Percentiles rank a stretch among this genome's conserved stretches.
phyloP scores from a whole-genome alignment of 2,329 filamentous ascomycete species.

The Penicillium aurantiogriseum region DNA sequence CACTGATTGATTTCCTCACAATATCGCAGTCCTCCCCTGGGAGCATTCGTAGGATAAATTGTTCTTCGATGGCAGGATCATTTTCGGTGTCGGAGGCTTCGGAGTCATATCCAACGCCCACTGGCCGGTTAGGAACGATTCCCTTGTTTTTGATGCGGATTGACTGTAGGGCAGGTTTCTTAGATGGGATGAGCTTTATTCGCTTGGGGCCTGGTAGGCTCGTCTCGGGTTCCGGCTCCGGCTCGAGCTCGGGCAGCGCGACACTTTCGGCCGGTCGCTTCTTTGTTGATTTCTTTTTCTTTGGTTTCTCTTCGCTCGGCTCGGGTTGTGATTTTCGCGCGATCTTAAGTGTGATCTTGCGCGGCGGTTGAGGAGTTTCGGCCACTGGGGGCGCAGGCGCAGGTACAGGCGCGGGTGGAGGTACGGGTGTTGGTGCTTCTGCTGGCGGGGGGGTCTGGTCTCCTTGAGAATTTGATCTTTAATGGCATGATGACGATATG shows the following conservation, averaged over 20 bases:
- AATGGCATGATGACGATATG: conserved; percentile 36
- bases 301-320: conserved; percentile 21
- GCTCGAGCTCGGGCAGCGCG: conserved; percentile 24
- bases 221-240: conserved; percentile 28
- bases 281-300: conserved; percentile 41
- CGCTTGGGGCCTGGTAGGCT: conserved; percentile 36
- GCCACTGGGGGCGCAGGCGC: conserved; percentile 18
- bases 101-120: conserved; percentile 92
- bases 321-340: conserved; percentile 29
- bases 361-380: conserved; percentile 33
- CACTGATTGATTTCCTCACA: conserved; percentile 70
- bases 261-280: conserved; percentile 39
- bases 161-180: conserved; percentile 41
- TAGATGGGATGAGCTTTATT: conserved; percentile 41
- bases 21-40: conserved; percentile 85
- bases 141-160: conserved; percentile 66
- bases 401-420: conserved; percentile 6
- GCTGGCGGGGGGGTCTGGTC: conserved; percentile 28
- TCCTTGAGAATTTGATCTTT: conserved; percentile 45
- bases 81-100: conserved; percentile 86
- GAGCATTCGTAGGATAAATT: conserved; percentile 84
- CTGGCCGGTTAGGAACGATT: conserved; percentile 65
- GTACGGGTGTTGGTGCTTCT: conserved; percentile 13
- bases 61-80: conserved; percentile 85
- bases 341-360: conserved; percentile 45